Evolutionary conservation across 2,329 filamentous ascomycete species (phyloP).

Genomic region (Colletotrichum liaoningense): DNA sequence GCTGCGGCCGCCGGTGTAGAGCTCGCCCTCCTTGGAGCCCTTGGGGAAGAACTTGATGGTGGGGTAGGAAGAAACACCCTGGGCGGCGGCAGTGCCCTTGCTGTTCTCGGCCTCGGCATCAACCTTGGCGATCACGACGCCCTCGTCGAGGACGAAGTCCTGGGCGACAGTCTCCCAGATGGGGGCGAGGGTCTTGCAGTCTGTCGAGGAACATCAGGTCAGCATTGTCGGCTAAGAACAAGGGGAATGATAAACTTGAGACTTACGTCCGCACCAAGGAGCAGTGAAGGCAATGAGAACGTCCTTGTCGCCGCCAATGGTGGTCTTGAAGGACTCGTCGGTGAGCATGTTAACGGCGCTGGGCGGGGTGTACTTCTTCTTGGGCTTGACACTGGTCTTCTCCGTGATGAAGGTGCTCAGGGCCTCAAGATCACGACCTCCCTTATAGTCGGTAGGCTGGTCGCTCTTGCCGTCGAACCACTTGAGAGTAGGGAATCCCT

Average conservation of each 20-base stretch:
- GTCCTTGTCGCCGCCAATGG: conserved; percentile 86
- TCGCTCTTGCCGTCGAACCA: conserved; percentile 97
- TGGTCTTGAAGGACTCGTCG: conserved; percentile 80
- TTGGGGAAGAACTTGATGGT: conserved; percentile 98
- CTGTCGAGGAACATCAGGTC: conserved; percentile 56
- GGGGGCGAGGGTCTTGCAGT: conserved; percentile 96
- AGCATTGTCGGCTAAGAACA: conserved; percentile 12
- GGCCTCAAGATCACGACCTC: conserved; percentile 88
- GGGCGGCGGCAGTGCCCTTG: conserved; percentile 80
- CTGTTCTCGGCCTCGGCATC: conserved; percentile 90
- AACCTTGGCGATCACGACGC: conserved; percentile 92
- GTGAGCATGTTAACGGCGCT: conserved; percentile 84
- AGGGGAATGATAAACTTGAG: conserved; percentile 11
- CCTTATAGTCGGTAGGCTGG: conserved; percentile 85
- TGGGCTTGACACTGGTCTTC: conserved; percentile 87
- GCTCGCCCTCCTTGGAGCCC: conserved; percentile 77
- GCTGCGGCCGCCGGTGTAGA: conserved; percentile 80
- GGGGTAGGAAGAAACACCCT: conserved; percentile 88
- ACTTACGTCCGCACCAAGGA: conserved; percentile 98
- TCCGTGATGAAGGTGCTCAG: conserved; percentile 83
- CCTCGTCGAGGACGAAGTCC: conserved; percentile 81
- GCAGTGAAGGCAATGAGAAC: conserved; percentile 97
- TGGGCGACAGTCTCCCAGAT: conserved; percentile 88
- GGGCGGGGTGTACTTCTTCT: conserved; percentile 78
- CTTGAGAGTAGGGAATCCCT: conserved; percentile 97